Evolutionary conservation across 2,329 filamentous ascomycete genomes (phyloP).

Genomic region (Pestalotiopsis sp.): DNA sequence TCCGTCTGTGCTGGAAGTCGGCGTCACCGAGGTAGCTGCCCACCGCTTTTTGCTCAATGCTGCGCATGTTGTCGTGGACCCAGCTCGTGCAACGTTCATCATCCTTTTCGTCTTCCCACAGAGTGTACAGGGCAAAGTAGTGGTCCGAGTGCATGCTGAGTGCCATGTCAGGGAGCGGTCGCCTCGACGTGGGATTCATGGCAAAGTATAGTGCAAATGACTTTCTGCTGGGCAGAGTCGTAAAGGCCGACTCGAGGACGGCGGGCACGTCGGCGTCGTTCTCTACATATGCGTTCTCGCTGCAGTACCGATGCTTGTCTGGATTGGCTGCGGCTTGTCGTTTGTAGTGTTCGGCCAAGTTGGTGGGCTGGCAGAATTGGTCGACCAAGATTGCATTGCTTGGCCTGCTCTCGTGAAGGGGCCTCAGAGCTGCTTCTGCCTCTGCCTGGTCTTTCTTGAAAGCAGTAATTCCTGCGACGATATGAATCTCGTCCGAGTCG

Average conservation of each 20-base stretch:
- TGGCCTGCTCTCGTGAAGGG: constrained; percentile 40
- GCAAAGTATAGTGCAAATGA: constrained; percentile 51
- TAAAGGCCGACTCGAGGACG: constrained; percentile 49
- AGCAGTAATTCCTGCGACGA: constrained; percentile 41
- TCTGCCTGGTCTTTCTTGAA: constrained; percentile 40
- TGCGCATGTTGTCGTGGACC: constrained; percentile 43
- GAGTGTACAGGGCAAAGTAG: constrained; percentile 56
- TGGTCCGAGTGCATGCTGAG: constrained; percentile 57
- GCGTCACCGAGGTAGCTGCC: constrained; percentile 59
- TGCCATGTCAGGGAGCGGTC: constrained; percentile 52
- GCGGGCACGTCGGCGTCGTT: constrained; percentile 47
- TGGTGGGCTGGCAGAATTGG: constrained; percentile 42
- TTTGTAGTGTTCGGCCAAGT: constrained; percentile 41
- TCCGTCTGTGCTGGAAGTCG: constrained; percentile 50
- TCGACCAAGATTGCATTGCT: constrained; percentile 37
- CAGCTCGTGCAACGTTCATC: constrained; percentile 46
- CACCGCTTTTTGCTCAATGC: constrained; percentile 40
- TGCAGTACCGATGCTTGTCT: constrained; percentile 47
- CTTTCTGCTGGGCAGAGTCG: constrained; percentile 46
- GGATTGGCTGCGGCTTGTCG: constrained; percentile 50
- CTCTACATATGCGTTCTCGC: constrained; percentile 52
- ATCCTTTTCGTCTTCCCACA: constrained; percentile 50
- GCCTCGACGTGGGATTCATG: constrained; percentile 50
- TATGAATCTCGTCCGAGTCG: constrained; percentile 28
- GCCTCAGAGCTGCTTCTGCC: constrained; percentile 37